Evolutionary conservation across 164 flowering plant genomes (phyloP).

Genomic region (Magnolia changhungtana): DNA sequence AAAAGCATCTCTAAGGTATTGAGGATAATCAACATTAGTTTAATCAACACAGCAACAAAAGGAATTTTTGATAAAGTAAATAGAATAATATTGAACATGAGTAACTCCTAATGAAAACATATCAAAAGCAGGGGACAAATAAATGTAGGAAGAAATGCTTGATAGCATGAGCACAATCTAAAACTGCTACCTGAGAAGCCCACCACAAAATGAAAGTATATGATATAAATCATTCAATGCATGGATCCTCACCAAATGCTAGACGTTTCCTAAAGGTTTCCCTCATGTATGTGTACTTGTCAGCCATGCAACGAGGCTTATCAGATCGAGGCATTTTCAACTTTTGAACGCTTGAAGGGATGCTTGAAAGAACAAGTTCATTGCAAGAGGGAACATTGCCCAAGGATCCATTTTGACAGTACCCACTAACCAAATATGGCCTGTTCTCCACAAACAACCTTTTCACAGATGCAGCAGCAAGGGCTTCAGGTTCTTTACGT

Average conservation of each 20-base stretch:
- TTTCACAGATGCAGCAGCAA: slow-evolving; percentile 84
- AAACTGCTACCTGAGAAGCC: neutral
- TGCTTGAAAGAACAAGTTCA: slow-evolving; percentile 34
- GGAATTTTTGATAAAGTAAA: neutral
- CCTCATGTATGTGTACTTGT: slow-evolving; percentile 78
- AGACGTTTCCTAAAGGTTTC: slow-evolving; percentile 72
- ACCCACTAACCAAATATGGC: slow-evolving; percentile 76
- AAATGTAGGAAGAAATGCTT: neutral
- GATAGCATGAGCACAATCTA: neutral
- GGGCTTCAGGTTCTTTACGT: slow-evolving; percentile 84
- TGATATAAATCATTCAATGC: neutral
- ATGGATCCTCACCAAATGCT: slow-evolving; percentile 70
- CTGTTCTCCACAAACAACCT: slow-evolving; percentile 81
- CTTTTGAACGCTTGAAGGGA: slow-evolving; percentile 37
- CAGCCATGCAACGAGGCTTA: slow-evolving; percentile 64
- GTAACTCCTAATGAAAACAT: neutral
- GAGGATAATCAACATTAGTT: too few relatives aligned
- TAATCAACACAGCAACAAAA: too few relatives aligned
- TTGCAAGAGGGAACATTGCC: slow-evolving; percentile 29
- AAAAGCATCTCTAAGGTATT: too few relatives aligned
- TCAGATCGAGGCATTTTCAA: slow-evolving; percentile 36
- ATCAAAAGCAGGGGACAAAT: neutral
- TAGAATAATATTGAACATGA: neutral
- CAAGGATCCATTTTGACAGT: slow-evolving; percentile 45
- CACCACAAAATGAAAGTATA: neutral